Percentiles rank a stretch among this genome's conserved stretches.
Conservation (phyloP, 208 protist genomes). For the Wallacemonas sp. region DNA sequence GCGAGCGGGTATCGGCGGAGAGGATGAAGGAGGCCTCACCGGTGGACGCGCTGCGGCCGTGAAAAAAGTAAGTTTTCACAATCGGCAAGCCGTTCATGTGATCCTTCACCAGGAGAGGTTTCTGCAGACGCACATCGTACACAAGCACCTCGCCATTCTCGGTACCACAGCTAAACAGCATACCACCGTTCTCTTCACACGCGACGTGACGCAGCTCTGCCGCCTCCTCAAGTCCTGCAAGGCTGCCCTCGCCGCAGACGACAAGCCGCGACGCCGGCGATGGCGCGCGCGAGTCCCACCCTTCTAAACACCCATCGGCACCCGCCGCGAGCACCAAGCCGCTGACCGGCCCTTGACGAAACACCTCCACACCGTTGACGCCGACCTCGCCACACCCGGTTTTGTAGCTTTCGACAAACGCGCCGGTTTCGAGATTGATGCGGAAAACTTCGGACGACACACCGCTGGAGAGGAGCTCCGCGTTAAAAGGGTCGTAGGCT, state of each 20-base stretch:
- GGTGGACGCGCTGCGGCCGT: conserved; percentile 73
- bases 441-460: conserved; percentile 76
- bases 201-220: conserved; percentile 74
- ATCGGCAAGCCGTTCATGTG: conserved; percentile 96
- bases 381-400: conserved; percentile 40
- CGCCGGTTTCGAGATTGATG: conserved; percentile 81
- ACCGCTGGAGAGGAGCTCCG: conserved; percentile 79
- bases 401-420: conserved; percentile 82
- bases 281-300: conserved; percentile 71
- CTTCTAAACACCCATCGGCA: conserved; percentile 75
- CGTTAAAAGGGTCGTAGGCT: conserved; percentile 64
- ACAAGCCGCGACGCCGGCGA: conserved; percentile 50
- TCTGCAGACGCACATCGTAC: conserved; percentile 87
- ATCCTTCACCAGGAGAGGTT: conserved; percentile 93
- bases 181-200: conserved; percentile 32
- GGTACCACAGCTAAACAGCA: conserved; percentile 82
- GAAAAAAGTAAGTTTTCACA: conserved; percentile 92
- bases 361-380: conserved; percentile 78
- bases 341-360: conserved; percentile 54
- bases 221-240: conserved; percentile 26
- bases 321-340: conserved; percentile 70
- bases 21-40: conserved; percentile 71
- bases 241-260: conserved; percentile 37
- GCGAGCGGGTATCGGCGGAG: conserved; percentile 86
- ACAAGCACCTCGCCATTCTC: conserved; percentile 79